phyloP scores from a whole-genome alignment of 352 stramenopile species.

The Phytophthora crassamura region DNA sequence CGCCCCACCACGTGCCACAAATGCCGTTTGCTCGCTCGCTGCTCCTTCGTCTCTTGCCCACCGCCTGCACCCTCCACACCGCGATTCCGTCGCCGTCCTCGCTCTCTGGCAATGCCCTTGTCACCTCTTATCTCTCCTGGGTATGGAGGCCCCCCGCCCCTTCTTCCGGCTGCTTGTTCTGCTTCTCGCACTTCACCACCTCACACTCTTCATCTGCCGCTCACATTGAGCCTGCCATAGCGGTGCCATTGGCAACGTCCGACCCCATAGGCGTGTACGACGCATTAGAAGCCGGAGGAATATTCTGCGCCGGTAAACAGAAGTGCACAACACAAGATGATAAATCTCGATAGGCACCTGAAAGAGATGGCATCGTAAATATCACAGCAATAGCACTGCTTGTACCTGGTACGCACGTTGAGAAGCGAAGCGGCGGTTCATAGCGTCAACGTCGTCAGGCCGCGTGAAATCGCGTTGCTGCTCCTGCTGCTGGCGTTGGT shows the following conservation, averaged over 20 bases:
- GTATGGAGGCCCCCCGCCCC: constrained; percentile 6
- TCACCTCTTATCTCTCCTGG: constrained; percentile 21
- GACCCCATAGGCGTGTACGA: constrained; percentile 73
- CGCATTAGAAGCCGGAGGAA: constrained; percentile 66
- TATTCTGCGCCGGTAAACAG: constrained; percentile 49
- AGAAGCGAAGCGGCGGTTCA: constrained; percentile 83
- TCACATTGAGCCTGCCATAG: constrained; percentile 81
- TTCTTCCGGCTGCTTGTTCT: constrained; percentile 5
- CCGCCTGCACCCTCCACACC: constrained; percentile 15
- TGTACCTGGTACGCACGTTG: constrained; percentile 83
- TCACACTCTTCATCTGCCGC: background rate
- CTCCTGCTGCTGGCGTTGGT: constrained; percentile 45
- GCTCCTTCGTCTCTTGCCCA: constrained; percentile 7
- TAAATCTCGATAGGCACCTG: background rate
- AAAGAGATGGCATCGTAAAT: constrained; percentile 1
- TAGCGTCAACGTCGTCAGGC: constrained; percentile 73
- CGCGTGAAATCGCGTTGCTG: constrained; percentile 75
- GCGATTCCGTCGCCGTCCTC: constrained; percentile 3
- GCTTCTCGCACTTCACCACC: constrained; percentile 10
- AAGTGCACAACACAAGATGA: background rate
- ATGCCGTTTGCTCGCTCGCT: constrained; percentile 29
- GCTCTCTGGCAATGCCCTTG: constrained; percentile 25
- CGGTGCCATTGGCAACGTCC: constrained; percentile 73
- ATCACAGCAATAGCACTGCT: constrained; percentile 29
- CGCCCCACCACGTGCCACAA: constrained; percentile 34